Evolutionary conservation across 2,329 filamentous ascomycete species (phyloP).

Genomic region (Phyllachora maydis): DNA sequence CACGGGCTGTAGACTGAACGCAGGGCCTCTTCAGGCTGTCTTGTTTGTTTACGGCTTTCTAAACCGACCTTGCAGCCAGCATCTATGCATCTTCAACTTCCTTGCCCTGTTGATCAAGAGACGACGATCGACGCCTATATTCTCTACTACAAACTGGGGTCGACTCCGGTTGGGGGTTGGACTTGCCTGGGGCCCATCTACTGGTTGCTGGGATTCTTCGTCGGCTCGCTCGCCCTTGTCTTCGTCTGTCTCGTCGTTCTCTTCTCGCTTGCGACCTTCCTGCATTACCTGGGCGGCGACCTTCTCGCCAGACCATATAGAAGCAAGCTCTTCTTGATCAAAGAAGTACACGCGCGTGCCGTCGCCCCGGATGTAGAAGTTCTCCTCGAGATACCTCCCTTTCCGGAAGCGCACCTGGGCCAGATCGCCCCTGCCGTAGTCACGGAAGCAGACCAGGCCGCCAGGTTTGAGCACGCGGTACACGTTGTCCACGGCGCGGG

Average conservation of each 20-base stretch:
- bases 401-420: slow-evolving; percentile 97
- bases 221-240: too few species aligned
- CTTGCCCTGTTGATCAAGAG: slow-evolving; percentile 81
- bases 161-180: not conserved
- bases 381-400: slow-evolving; percentile 81
- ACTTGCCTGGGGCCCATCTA: not conserved
- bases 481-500: slow-evolving; percentile 61
- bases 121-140: slow-evolving; percentile 69
- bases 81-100: slow-evolving; percentile 94
- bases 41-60: slow-evolving; percentile 46
- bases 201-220: too few species aligned
- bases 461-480: slow-evolving; percentile 71
- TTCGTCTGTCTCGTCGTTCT: too few species aligned
- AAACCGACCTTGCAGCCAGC: slow-evolving; percentile 81
- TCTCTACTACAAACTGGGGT: slow-evolving; percentile 46
- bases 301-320: slow-evolving; percentile 48
- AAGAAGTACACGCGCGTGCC: slow-evolving; percentile 97
- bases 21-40: too few species aligned
- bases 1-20: too few species aligned
- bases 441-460: slow-evolving; percentile 83
- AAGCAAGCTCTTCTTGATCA: slow-evolving; percentile 59
- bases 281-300: too few species aligned
- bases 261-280: too few species aligned
- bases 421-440: slow-evolving; percentile 88
- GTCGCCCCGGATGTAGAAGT: slow-evolving; percentile 92